These are phyloP conservation scores for Coemansia sp. DNA, from an alignment of 192 early-diverging fungal genomes.

Conservation along the genomic window DNA sequence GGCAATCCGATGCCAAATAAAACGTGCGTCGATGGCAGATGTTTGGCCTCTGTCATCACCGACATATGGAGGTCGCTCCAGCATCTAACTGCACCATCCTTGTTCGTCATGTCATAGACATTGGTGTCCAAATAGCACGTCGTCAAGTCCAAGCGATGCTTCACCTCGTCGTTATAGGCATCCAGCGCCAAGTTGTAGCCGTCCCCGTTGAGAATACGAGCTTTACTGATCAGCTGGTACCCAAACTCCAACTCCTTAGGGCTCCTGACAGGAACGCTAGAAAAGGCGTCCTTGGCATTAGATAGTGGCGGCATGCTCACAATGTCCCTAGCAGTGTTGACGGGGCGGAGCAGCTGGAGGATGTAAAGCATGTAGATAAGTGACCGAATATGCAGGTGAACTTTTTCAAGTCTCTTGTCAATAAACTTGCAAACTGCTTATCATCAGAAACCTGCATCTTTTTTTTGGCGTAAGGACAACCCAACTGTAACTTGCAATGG, in stretches of 20 bases:
- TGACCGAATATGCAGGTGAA: slow-evolving; percentile 18
- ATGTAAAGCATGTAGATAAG: slow-evolving; percentile 19
- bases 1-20: slow-evolving; percentile 26
- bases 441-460: too few relatives aligned
- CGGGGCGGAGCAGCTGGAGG: slow-evolving; percentile 39
- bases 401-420: neutral
- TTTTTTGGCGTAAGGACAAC: too few relatives aligned
- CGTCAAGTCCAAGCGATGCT: slow-evolving; percentile 2
- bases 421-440: slow-evolving; percentile 4
- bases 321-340: slow-evolving; percentile 18
- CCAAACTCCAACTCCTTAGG: slow-evolving; percentile 12
- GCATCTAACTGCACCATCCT: slow-evolving; percentile 17
- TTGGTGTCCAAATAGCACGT: slow-evolving; percentile 20
- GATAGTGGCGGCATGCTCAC: slow-evolving; percentile 17
- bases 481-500: too few relatives aligned
- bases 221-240: slow-evolving; percentile 41
- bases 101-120: slow-evolving; percentile 23
- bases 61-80: slow-evolving; percentile 21
- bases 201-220: slow-evolving; percentile 24
- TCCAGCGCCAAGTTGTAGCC: slow-evolving; percentile 16
- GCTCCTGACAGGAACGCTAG: neutral
- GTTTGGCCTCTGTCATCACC: neutral
- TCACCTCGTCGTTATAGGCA: neutral
- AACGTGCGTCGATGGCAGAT: slow-evolving; percentile 11
- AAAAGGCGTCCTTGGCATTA: slow-evolving; percentile 26